Base-by-base conservation (phyloP, 2,329 filamentous ascomycete genomes). In the Stachybotrys chartarum region DNA sequence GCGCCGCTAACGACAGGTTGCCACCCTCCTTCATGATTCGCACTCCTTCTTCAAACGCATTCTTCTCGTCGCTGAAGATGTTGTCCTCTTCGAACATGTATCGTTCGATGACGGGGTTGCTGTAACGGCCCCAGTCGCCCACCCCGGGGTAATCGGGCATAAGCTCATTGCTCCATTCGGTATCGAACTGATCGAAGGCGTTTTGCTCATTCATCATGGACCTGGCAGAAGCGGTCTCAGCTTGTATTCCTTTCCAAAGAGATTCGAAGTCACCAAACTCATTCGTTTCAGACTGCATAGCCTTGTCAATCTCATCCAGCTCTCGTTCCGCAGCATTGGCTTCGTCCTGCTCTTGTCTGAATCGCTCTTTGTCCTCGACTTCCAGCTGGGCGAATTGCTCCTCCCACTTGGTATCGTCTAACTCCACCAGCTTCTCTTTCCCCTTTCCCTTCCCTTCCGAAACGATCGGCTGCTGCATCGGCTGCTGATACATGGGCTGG, bases 21-120 rank as follows among this genome's bases (percentile, higher is more conserved):
- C 94, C 94, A 50, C 94, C 92, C 65, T 94, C 89, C 58, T 87
- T 85, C 83, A 99, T 90, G 58, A 99, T 96, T 66, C 90, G 87
- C 61, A 96, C 82, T 50, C 94, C 94, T 73, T 97, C 91, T 55
- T 93, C 89, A 66, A 96, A 99, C 0, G 94, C 91, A 68, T 96
- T 92, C 55, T 78, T 80, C 58, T 91, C 82, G 56, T 88, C 83
- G 60, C 85, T 81, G 79, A 96, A 97, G 30, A 94, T 79, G 70
- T 99, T 99, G 59, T 96, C 89, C 64, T 93, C 84, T 72, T 99
- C 94, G 65, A 97, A 99, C 66, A 96, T 83, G 70, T 99, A 99
- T 59, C 91, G 86, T 61, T 94, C 92, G 58, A 96, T 78, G 56
- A 88, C 81, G 14, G 91, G 90, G 68, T 96, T 91, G 60, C 80